These are phyloP conservation scores for Candida oleophila DNA, from an alignment of 805 yeast species.

Conservation along the genomic window DNA sequence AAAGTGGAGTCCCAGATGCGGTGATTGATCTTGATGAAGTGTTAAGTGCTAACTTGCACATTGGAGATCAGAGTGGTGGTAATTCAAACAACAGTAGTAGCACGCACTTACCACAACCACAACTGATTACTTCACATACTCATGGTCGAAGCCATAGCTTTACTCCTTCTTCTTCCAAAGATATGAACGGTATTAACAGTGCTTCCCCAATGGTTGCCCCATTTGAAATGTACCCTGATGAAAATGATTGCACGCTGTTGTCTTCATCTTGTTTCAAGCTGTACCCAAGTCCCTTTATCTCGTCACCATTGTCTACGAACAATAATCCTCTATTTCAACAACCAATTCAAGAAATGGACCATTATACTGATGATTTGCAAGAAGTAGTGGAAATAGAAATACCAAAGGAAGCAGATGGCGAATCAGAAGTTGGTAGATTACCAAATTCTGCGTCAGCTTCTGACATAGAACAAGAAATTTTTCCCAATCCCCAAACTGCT, in stretches of 20 bases:
- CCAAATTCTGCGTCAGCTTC: slow-evolving; percentile 6
- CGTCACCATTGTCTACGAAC: slow-evolving; percentile 18
- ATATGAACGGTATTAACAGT: not conserved
- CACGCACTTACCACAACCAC: not conserved
- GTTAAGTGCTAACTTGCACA: slow-evolving; percentile 29
- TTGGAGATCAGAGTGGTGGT: slow-evolving; percentile 13
- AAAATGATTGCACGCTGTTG: slow-evolving; percentile 20
- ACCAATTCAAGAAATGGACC: slow-evolving; percentile 34
- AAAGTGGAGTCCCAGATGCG: slow-evolving; percentile 35
- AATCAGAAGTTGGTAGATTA: slow-evolving; percentile 8
- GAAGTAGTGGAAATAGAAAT: slow-evolving; percentile 4
- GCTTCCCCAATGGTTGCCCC: slow-evolving; percentile 11
- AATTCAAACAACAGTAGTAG: not conserved
- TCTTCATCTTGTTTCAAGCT: slow-evolving; percentile 31
- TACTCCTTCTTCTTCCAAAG: not conserved
- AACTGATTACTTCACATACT: not conserved
- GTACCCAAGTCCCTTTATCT: slow-evolving; percentile 13
- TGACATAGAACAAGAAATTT: slow-evolving; percentile 4
- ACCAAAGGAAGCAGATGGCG: slow-evolving; percentile 5
- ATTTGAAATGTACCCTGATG: slow-evolving; percentile 18
- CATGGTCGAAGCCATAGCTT: not conserved
- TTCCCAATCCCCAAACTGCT: slow-evolving; percentile 22
- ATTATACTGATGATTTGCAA: slow-evolving; percentile 16
- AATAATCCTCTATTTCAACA: slow-evolving; percentile 23
- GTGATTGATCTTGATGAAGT: slow-evolving; percentile 41